Conservation (phyloP, 2,329 filamentous ascomycete species). For the Ceratocystis cubensis region DNA sequence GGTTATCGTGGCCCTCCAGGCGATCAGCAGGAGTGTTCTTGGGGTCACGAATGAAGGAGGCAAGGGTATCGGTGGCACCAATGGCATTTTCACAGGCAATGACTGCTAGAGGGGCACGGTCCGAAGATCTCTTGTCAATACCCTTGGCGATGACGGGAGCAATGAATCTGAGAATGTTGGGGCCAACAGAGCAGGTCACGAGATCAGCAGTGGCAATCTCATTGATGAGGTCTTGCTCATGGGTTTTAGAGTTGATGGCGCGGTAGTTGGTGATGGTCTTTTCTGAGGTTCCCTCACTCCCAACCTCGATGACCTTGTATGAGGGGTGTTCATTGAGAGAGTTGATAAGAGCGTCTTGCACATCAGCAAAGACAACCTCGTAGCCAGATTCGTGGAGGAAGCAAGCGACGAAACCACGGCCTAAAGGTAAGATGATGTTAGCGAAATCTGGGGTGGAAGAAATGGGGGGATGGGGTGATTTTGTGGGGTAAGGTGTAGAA, state of each 20-base stretch:
- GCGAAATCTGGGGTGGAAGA: constrained; percentile 1
- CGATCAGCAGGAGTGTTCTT: constrained; percentile 57
- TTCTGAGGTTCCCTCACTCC: constrained; percentile 64
- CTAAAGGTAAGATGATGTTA: constrained; percentile 24
- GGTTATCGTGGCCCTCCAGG: constrained; percentile 53
- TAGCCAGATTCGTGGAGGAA: constrained; percentile 92
- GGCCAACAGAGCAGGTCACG: constrained; percentile 93
- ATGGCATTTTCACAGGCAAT: constrained; percentile 99
- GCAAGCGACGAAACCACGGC: constrained; percentile 74
- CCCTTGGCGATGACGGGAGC: constrained; percentile 92
- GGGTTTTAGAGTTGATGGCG: constrained; percentile 84
- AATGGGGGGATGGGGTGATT: too few species aligned
- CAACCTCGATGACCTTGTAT: constrained; percentile 90
- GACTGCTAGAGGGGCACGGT: constrained; percentile 61
- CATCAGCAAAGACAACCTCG: constrained; percentile 92
- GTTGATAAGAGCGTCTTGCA: constrained; percentile 72
- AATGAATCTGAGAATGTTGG: constrained; percentile 92
- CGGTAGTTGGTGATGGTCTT: constrained; percentile 90
- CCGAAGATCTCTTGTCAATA: constrained; percentile 59
- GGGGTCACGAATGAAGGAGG: constrained; percentile 63
- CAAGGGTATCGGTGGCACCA: constrained; percentile 80
- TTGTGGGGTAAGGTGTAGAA: neutral
- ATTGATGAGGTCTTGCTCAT: constrained; percentile 67
- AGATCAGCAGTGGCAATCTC: constrained; percentile 80
- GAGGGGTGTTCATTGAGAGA: constrained; percentile 59